Evolutionary conservation across 2,329 filamentous ascomycete genomes (phyloP), one percentile per base, ranked within the genome.

Genomic region (Botrytis porri): DNA sequence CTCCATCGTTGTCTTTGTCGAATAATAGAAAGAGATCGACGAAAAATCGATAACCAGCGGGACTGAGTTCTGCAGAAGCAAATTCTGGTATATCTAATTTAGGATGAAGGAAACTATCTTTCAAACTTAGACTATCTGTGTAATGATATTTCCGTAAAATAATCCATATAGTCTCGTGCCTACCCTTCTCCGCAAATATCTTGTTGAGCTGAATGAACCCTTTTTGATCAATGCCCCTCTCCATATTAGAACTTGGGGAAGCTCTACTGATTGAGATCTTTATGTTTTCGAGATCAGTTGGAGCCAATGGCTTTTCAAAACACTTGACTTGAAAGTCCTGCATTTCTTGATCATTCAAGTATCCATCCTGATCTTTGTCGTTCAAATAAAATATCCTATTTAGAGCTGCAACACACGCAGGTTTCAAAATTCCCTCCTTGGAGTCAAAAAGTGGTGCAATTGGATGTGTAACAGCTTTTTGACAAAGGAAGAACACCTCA

Each of bases 81-180:
- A 92, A 95, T 73, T 95, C 92, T 0, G 96, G 94, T 0, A 99
- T 94, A 12, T 99, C 96, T 75, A 98, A 95, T 78, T 94, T 97
- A 25, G 96, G 96, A 78, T 94, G 93, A 37, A 99, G 86, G 80
- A 98, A 98, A 77, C 87, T 93, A 80, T 98, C 95, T 79, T 95
- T 94, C 57, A 99, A 84, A 75, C 93, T 97, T 64, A 99, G 84
- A 81, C 94, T 98, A 83, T 98, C 96, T 0, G 95, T 98, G 80
- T 99, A 98, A 79, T 97, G 93, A 78, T 97, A 97, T 77, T 96
- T 95, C 73, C 96, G 89, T 75, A 99, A 84, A 74, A 99, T 98
- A 75, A 97, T 94, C 96, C 96, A 99, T 61, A 98, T 96, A 0
- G 96, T 99, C 83, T 99, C 96, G 81, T 99, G 96, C 20, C 96